These are phyloP conservation scores for Sphagnum fallax DNA, from an alignment of 228 moss, liverwort and hornwort genomes.

Conservation along the genomic window DNA sequence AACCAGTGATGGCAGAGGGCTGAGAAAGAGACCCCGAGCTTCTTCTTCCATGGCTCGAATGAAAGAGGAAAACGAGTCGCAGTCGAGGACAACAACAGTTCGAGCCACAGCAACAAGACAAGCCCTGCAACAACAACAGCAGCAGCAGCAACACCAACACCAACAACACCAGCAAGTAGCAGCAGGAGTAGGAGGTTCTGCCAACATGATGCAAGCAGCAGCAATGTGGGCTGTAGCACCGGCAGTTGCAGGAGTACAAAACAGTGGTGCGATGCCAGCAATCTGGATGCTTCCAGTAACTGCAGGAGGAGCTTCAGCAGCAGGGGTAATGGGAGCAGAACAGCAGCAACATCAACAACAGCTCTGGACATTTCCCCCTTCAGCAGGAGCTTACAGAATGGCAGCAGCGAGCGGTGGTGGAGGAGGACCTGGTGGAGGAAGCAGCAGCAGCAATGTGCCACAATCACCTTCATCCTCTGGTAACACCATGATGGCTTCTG, in stretches of 20 bases:
- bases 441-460: slow-evolving; percentile 71
- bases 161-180: slow-evolving; percentile 1
- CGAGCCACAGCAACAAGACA: slow-evolving; percentile 52
- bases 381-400: slow-evolving; percentile 84
- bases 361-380: slow-evolving; percentile 92
- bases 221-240: slow-evolving; percentile 99
- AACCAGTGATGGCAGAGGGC: slow-evolving; percentile 16
- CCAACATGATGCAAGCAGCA: slow-evolving; percentile 20
- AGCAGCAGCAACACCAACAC: slow-evolving; percentile 13
- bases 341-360: slow-evolving; percentile 38
- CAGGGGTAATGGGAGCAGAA: slow-evolving; percentile 88
- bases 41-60: slow-evolving; percentile 50
- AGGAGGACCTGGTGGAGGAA: slow-evolving; percentile 66
- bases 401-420: slow-evolving; percentile 59
- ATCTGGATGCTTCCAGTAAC: slow-evolving; percentile 99
- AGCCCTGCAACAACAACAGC: slow-evolving; percentile 35
- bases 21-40: slow-evolving; percentile 66
- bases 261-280: slow-evolving; percentile 87
- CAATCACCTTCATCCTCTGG: too few species aligned
- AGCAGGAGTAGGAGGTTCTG: slow-evolving; percentile 14
- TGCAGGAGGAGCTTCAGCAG: slow-evolving; percentile 61
- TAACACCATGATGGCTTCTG: slow-evolving; percentile 29
- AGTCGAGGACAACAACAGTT: slow-evolving; percentile 43
- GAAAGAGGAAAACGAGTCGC: slow-evolving; percentile 88
- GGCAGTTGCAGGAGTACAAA: slow-evolving; percentile 80